Evolutionary conservation across 75 land plant species (phyloP).

Genomic region (Chamaecyparis obtusa): DNA sequence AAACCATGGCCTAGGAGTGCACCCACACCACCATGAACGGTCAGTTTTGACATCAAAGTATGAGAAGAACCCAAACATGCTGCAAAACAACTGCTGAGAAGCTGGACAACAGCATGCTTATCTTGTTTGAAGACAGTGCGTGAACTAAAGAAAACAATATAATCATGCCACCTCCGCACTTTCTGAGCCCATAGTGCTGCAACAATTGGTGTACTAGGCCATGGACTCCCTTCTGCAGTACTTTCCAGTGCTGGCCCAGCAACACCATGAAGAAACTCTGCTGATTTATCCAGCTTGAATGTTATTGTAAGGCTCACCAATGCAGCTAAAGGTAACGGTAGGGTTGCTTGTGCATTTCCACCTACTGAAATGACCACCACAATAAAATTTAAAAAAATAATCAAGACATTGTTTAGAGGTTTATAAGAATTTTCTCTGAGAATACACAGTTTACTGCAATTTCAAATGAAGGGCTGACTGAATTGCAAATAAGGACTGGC

Average conservation of each 20-base stretch:
- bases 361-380: conserved; percentile 18
- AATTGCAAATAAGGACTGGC: conserved; percentile 5
- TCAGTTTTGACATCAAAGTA: conserved; percentile 23
- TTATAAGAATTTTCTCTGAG: background rate
- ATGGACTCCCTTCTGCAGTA: conserved; percentile 60
- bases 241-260: conserved; percentile 78
- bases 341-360: conserved; percentile 27
- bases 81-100: conserved; percentile 71
- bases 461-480: background rate
- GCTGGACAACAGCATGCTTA: conserved; percentile 58
- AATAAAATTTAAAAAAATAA: background rate
- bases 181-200: conserved; percentile 89
- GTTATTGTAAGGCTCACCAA: conserved; percentile 87
- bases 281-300: conserved; percentile 65
- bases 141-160: conserved; percentile 58
- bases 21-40: conserved; percentile 48
- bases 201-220: conserved; percentile 68
- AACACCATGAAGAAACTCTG: conserved; percentile 68
- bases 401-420: conserved; percentile 4
- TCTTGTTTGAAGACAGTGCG: conserved; percentile 53
- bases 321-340: conserved; percentile 85
- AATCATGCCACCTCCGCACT: conserved; percentile 80
- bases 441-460: background rate
- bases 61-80: conserved; percentile 45
- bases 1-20: conserved; percentile 58